Base-by-base conservation (phyloP, 768 basidiomycete genomes). In the Crucibulum laeve region DNA sequence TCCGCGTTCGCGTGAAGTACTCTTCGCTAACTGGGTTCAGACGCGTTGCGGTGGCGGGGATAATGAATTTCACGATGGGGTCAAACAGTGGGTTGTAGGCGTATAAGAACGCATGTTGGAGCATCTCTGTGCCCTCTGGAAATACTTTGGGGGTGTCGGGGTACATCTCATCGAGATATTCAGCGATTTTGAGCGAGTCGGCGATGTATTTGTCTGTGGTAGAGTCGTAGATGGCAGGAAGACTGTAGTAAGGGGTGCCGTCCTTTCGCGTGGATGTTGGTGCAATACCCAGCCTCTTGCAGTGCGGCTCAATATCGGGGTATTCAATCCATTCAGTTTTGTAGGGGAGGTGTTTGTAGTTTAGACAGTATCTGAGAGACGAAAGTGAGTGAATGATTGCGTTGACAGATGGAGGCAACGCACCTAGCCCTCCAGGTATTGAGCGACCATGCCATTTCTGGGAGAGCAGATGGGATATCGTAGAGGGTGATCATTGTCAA, bases 141-240 rank as follows among this genome's bases (percentile, higher is more conserved):
- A 49, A 25, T 3, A 45, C 17, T 15, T 23, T 35, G 3, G 39
- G 33, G 3, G 45, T 41, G 1, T 43, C 19, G 13, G 47, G 47
- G 28, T 49, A 49, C 5, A 26, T 32, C 8, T 25, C 40, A 25
- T 52, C 47, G 22, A 52, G 47, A 18, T 52, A 52, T 18, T 33
- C 25, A 30, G 44, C 28, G 15, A 52, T 52, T 24, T 26, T 25
- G 15, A 44, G 39, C 4, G 47, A 49, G 17, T 52, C 51, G 3
- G 51, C 42, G 3, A 52, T 34, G 30, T 46, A 45, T 14, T 18
- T 30, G 13, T 41, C 34, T 4, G 22, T 37, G 6, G 8, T 19
- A 5, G 51, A 24, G 26, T 52, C 45, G 36, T n/a, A n/a, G n/a
- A n/a, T n/a, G n/a, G n/a, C n/a, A n/a, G n/a, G n/a, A n/a, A n/a